These are phyloP conservation scores for Peziza echinospora DNA, from an alignment of 495 filamentous ascomycete genomes.

Conservation along the genomic window DNA sequence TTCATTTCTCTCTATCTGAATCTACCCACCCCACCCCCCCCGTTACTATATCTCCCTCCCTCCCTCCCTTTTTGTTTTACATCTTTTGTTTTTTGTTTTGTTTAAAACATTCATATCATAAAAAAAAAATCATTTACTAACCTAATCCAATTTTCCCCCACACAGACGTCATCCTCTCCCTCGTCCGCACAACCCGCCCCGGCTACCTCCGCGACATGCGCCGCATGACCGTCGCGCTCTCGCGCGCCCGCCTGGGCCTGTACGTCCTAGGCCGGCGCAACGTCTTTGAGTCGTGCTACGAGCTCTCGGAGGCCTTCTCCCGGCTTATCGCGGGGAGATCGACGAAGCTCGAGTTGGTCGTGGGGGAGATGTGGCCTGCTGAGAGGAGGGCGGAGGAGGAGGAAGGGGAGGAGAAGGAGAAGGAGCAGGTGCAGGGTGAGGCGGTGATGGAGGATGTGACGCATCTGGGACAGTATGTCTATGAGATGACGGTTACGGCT, in stretches of 20 bases:
- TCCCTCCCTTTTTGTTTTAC: too few species aligned
- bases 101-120: too few species aligned
- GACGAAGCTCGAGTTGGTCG: slow-evolving; percentile 57
- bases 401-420: slow-evolving; percentile 26
- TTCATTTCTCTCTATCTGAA: too few species aligned
- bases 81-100: too few species aligned
- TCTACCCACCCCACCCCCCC: too few species aligned
- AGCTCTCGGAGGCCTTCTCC: slow-evolving; percentile 69
- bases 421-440: slow-evolving; percentile 20
- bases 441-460: slow-evolving; percentile 72
- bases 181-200: slow-evolving; percentile 71
- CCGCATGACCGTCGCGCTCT: slow-evolving; percentile 88
- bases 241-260: slow-evolving; percentile 72
- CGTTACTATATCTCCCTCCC: too few species aligned
- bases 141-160: background rate
- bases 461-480: slow-evolving; percentile 92
- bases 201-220: slow-evolving; percentile 88
- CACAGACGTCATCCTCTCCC: slow-evolving; percentile 72
- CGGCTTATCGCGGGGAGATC: slow-evolving; percentile 39
- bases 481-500: slow-evolving; percentile 82
- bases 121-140: slow-evolving; percentile 11
- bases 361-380: slow-evolving; percentile 70
- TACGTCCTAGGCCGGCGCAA: slow-evolving; percentile 82
- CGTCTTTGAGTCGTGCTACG: slow-evolving; percentile 74
- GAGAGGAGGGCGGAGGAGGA: slow-evolving; percentile 34